Base-by-base conservation (phyloP, 78 protist species). In the Protostelium mycophagum region DNA sequence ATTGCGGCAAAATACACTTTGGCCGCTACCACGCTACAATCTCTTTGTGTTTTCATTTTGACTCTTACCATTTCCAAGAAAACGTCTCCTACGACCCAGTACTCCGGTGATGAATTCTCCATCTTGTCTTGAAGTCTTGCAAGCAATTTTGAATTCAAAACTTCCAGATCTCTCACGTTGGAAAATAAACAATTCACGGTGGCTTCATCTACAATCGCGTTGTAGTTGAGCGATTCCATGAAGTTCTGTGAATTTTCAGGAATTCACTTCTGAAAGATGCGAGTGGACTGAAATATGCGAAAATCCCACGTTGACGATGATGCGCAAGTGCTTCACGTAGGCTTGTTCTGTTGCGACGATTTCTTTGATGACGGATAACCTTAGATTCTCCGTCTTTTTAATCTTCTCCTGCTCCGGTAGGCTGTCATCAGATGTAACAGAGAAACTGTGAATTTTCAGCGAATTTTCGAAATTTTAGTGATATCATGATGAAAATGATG, bases 301-400 rank as follows among this genome's bases (percentile, higher is more conserved):
- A n/a, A n/a, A n/a, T 25, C 73, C 73, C 73, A 51, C 73, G 16
- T 51, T 51, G 73, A 51, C 73, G 73, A 51, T 51, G 73, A 51
- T 51, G 73, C 73, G 73, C 16, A 51, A 51, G 73, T 51, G 73
- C 86, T 92, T 92, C 1, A 92, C 94, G 63, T 92, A 92, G 0
- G 38, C 34, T 38, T 89, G 91, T 35, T 92, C 94, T 0, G 94
- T 92, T 0, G 89, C 1, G 37, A 92, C 88, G 63, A 92, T 92
- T 34, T 92, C 94, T 39, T 92, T 92, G 0, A 92, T 89, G 0
- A 92, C 94, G 16, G 73, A 51, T 51, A 51, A 5, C 16, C 73
- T 51, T 5, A 51, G 16, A 51, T 51, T 51, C 16, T 51, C 73
- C 31, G 5, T 51, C 73, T 51, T 51, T 16, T 5, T 16, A 51